Base-by-base conservation (phyloP, 2,329 filamentous ascomycete species). In the Paramyrothecium sp. region DNA sequence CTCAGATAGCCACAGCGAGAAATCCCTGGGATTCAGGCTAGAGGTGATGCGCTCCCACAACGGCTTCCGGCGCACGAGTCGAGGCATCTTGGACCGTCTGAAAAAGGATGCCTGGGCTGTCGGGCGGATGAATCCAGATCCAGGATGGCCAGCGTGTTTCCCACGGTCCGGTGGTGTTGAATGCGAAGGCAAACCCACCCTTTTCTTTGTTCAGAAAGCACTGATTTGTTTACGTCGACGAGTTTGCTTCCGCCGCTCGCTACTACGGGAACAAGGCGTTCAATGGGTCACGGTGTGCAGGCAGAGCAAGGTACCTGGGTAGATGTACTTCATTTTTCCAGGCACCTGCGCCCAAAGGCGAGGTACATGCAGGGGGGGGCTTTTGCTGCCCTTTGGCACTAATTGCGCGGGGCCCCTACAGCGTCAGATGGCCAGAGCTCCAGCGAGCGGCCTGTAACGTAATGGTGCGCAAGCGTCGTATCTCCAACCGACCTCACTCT, bases 1-100 rank as follows among this genome's bases (percentile, higher is more conserved):
- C 71, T 98, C 94, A 0, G 91, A 96, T 2, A 96, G 75, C 90
- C 92, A 97, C 19, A 99, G 85, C 55, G 95, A 77, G 68, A 94
- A 90, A 75, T 99, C 95, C 77, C 90, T 89, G 3, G 91, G 92
- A 69, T 98, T 94, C 58, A 97, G 78, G 72, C 87, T 87, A 56
- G 90, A 82, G 70, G 87, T 86, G 72, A 98, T 83, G 72, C 94
- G 91, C 81, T 98, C 89, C 30, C 77, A 71, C 64, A 97, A 83
- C 71, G 95, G 89, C 71, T 86, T 86, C 67, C 87, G 88, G 71
- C 95, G 92, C 65, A 99, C 87, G 60, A 97, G 84, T 67, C 89
- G 88, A 66, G 92, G 92, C 78, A 85, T 82, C 60, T 64, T 87
- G 61, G 58, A 55, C 30, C 55, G 23, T 44, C 44, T 53, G 5